Base-by-base conservation (phyloP, 2,329 filamentous ascomycete genomes). In the Sporothrix schenckii region DNA sequence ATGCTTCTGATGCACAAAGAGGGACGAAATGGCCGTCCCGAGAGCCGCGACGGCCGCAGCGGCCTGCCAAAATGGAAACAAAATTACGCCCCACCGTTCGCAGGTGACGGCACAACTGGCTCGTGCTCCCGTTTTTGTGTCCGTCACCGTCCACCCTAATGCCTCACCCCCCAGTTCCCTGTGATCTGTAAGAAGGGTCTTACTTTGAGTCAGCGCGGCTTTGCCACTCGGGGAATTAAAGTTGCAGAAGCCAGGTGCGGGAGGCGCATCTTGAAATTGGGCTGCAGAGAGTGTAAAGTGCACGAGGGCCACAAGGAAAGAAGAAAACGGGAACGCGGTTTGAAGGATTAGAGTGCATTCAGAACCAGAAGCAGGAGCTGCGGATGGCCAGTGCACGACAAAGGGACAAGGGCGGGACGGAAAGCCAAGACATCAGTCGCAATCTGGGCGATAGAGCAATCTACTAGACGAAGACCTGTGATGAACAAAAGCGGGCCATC, bases 161-260 rank as follows among this genome's bases (percentile, higher is more conserved):
- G 27, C 27, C 27, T 30, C 27, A 30, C 27, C 4, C 27, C 27
- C 27, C 27, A 30, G 27, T 30, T 7, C 5, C 16, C 65, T 54
- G 47, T 49, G 66, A 68, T 68, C 24, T 53, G 66, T 58, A n/a
- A 68, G 66, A 56, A 68, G 66, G 52, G 52, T 16, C 66, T 68
- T 19, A n/a, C 39, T 68, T 58, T 68, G 66, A 68, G 39, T 68
- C 66, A 68, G 66, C 52, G 13, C 14, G 21, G 49, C 41, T 27
- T 58, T 52, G 56, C 30, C 16, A 41, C 56, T 30, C 30, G 56
- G 19, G 34, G 19, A 30, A 39, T 58, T 60, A 19, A 13, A 2
- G 30, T 44, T 49, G 21, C 61, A 47, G 47, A 21, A n/a, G 61
- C 44, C 49, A 56, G 52, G 50, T 68, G 66, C 66, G n/a, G 49